phyloP scores from a whole-genome alignment of 495 filamentous ascomycete genomes.

The Parmelia sp. region DNA sequence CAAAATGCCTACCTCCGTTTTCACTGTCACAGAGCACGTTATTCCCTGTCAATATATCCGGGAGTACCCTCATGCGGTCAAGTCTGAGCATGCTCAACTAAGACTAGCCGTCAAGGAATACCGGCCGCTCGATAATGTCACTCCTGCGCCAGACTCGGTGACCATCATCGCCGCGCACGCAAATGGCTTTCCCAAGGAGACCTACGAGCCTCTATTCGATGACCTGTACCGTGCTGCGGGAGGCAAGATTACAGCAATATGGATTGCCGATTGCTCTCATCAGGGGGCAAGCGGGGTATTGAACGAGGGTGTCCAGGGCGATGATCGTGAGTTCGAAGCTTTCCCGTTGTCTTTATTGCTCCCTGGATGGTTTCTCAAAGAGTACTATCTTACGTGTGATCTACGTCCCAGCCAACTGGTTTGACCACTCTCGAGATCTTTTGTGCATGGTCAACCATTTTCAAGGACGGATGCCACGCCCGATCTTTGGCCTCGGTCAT shows the following conservation, averaged over 20 bases:
- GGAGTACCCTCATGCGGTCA: constrained; percentile 43
- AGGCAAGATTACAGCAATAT: constrained; percentile 56
- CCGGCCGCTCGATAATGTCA: constrained; percentile 45
- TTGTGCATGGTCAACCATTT: constrained; percentile 69
- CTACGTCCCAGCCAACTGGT: constrained; percentile 51
- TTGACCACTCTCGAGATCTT: constrained; percentile 71
- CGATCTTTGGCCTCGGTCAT: constrained; percentile 71
- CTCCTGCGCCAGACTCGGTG: constrained; percentile 49
- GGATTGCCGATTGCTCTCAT: constrained; percentile 65
- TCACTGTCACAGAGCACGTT: constrained; percentile 39
- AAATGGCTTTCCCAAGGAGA: constrained; percentile 54
- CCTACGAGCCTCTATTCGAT: constrained; percentile 72
- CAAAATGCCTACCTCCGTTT: constrained; percentile 15
- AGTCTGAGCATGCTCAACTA: constrained; percentile 41
- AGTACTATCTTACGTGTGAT: not conserved
- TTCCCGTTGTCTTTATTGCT: constrained; percentile 9
- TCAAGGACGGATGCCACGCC: constrained; percentile 62
- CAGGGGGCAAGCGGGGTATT: constrained; percentile 62
- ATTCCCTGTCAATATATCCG: constrained; percentile 50
- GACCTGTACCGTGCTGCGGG: constrained; percentile 45
- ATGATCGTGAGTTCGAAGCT: constrained; percentile 49
- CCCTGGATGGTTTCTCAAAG: not conserved
- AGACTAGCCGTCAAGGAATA: constrained; percentile 61
- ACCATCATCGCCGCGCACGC: constrained; percentile 63
- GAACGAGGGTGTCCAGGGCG: constrained; percentile 58